Conservation (phyloP, 352 stramenopile genomes). For the Globisporangium spinosum region DNA sequence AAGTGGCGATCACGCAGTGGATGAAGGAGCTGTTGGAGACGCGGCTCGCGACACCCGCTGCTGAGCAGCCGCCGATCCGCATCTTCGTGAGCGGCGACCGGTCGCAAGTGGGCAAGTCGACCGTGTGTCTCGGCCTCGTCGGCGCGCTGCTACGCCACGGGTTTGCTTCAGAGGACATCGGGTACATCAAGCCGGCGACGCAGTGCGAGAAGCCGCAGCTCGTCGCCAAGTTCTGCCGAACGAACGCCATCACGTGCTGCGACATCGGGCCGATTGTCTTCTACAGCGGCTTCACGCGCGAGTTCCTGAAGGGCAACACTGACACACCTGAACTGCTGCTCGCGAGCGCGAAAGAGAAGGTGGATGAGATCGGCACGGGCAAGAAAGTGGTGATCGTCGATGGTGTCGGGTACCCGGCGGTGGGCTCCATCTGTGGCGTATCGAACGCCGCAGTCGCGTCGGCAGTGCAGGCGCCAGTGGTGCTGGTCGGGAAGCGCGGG, state of each 20-base stretch:
- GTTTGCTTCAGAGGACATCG: constrained; percentile 73
- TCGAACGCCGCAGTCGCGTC: constrained; percentile 72
- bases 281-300: constrained; percentile 95
- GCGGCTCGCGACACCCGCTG: constrained; percentile 14
- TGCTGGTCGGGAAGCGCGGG: constrained; percentile 94
- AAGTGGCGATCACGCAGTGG: constrained; percentile 27
- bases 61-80: constrained; percentile 26
- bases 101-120: constrained; percentile 95
- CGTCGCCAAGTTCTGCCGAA: constrained; percentile 91
- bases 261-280: constrained; percentile 94
- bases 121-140: constrained; percentile 93
- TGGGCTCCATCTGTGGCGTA: constrained; percentile 78
- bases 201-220: constrained; percentile 95
- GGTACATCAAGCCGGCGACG: constrained; percentile 98
- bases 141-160: constrained; percentile 80
- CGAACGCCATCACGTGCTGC: constrained; percentile 83
- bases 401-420: constrained; percentile 95
- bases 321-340: constrained; percentile 84
- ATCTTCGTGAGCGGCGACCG: constrained; percentile 77
- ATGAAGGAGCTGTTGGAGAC: constrained; percentile 34
- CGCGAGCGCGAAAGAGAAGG: constrained; percentile 69
- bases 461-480: constrained; percentile 70
- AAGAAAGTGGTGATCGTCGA: constrained; percentile 95
- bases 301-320: constrained; percentile 92
- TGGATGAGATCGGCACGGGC: constrained; percentile 82